These are phyloP conservation scores for Debaryomyces psychrophilus DNA, from an alignment of 1,139 yeast genomes.

Conservation along the genomic window DNA sequence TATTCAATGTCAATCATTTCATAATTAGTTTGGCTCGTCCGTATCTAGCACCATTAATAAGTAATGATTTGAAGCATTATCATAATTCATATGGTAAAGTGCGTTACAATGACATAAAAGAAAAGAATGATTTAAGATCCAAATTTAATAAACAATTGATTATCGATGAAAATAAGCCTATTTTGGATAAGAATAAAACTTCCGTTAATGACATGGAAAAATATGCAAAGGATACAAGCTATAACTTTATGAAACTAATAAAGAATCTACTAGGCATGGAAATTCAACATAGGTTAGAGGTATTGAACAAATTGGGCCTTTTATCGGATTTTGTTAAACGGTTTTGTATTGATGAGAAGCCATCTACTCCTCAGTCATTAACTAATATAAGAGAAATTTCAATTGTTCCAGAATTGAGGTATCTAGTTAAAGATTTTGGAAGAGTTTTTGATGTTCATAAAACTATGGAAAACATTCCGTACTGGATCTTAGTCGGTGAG, in stretches of 20 bases:
- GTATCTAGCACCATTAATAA: conserved; percentile 84
- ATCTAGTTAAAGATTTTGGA: conserved; percentile 67
- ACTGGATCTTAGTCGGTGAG: conserved; percentile 92
- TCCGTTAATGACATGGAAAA: conserved; percentile 23
- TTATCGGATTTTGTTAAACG: conserved; percentile 72
- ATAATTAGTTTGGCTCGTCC: conserved; percentile 90
- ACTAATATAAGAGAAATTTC: conserved; percentile 71
- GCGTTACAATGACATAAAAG: conserved; percentile 19
- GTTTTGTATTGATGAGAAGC: conserved; percentile 86
- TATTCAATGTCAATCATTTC: conserved; percentile 92
- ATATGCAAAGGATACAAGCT: conserved; percentile 34
- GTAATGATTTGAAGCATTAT: conserved; percentile 75
- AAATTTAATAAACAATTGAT: conserved; percentile 3
- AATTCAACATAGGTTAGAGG: conserved; percentile 79
- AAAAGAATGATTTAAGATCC: conserved; percentile 1
- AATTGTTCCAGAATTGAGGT: conserved; percentile 83
- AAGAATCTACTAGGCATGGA: conserved; percentile 56
- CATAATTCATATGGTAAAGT: conserved; percentile 40
- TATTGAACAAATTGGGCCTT: conserved; percentile 77
- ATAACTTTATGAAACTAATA: conserved; percentile 37
- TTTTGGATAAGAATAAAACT: conserved; percentile 7
- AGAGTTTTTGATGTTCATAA: conserved; percentile 76
- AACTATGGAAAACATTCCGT: conserved; percentile 71
- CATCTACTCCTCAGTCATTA: conserved; percentile 60
- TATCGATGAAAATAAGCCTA: conserved; percentile 8